phyloP scores from a whole-genome alignment of 208 protist species.

The Trypanosoma melophagium region DNA sequence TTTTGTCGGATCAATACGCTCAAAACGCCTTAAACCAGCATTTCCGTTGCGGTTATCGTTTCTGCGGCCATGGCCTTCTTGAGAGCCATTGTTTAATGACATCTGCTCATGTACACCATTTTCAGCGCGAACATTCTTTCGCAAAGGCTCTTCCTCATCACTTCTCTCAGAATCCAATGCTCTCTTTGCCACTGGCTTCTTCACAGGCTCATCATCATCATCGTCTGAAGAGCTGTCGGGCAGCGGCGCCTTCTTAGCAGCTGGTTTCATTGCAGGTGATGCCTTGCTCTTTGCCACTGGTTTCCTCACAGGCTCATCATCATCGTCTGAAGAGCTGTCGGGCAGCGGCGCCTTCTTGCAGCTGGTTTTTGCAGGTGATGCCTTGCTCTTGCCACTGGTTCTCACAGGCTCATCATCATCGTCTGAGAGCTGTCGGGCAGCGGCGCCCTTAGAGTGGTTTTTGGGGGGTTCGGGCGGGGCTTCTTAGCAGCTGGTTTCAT shows the following conservation, averaged over 20 bases:
- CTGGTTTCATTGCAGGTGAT: constrained; percentile 20
- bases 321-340: constrained; percentile 25
- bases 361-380: constrained; percentile 22
- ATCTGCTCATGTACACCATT: not conserved
- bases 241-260: constrained; percentile 28
- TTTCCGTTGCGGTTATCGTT: constrained; percentile 2
- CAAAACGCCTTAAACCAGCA: constrained; percentile 43
- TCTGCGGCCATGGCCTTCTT: not conserved
- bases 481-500: not conserved
- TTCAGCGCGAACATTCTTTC: not conserved
- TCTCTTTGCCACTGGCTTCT: constrained; percentile 50
- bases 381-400: constrained; percentile 22
- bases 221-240: constrained; percentile 35
- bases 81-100: not conserved
- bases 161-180: constrained; percentile 7
- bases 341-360: constrained; percentile 23
- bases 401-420: constrained; percentile 25
- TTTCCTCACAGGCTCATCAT: constrained; percentile 20
- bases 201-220: constrained; percentile 46
- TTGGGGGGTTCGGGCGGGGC: too few relatives aligned
- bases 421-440: constrained; percentile 26
- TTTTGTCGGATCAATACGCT: constrained; percentile 75
- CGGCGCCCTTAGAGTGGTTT: not conserved
- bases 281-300: constrained; percentile 23
- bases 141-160: constrained; percentile 4